Conservation (phyloP, 306 rosid genomes). For the Astragalus glycyphyllos region DNA sequence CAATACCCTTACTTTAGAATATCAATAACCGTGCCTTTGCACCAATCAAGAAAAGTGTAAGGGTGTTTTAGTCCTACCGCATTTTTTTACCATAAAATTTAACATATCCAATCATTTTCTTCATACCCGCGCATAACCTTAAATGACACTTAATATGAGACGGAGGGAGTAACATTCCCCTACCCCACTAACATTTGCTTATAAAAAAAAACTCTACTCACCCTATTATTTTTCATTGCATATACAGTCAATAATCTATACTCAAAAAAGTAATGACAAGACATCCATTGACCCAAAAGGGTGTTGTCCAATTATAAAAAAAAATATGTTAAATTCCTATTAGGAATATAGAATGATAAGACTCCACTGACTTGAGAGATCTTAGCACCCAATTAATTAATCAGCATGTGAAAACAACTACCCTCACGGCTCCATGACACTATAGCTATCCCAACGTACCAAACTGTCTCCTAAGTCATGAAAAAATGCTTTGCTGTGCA, state of each 20-base stretch:
- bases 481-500: slow-evolving; percentile 30
- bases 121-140: too few relatives aligned
- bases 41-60: too few relatives aligned
- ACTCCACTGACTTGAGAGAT: neutral
- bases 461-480: slow-evolving; percentile 34
- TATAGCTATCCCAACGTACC: neutral
- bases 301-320: neutral
- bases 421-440: neutral
- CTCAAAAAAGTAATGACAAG: slow-evolving; percentile 34
- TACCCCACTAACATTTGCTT: too few relatives aligned
- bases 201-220: too few relatives aligned
- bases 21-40: too few relatives aligned
- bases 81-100: too few relatives aligned
- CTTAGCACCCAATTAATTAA: slow-evolving; percentile 25
- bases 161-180: too few relatives aligned
- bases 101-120: too few relatives aligned
- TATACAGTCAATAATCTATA: slow-evolving; percentile 28
- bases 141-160: too few relatives aligned
- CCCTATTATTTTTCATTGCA: neutral
- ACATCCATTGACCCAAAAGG: slow-evolving; percentile 23
- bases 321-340: slow-evolving; percentile 3
- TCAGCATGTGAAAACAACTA: slow-evolving; percentile 38
- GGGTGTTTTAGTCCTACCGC: too few relatives aligned
- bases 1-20: too few relatives aligned
- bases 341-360: slow-evolving; percentile 8